These are phyloP conservation scores for Macrotyloma uniflorum DNA, from an alignment of 306 rosid genomes.

Conservation along the genomic window DNA sequence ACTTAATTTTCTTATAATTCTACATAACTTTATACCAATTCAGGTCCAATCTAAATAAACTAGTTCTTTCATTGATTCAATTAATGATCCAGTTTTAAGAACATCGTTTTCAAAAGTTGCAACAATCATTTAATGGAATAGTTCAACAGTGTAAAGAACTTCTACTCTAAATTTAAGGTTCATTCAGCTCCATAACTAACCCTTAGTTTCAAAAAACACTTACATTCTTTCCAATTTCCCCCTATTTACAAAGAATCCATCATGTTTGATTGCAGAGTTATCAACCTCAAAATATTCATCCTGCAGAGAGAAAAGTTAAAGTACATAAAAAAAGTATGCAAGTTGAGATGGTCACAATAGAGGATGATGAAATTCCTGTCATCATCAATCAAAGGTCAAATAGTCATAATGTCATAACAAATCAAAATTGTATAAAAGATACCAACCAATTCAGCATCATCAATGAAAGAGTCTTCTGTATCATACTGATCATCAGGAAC, in stretches of 20 bases:
- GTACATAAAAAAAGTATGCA: conserved; percentile 14
- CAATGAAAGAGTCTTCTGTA: conserved; percentile 97
- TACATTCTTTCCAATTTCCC: conserved; percentile 90
- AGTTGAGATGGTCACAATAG: conserved; percentile 14
- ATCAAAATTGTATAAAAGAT: conserved; percentile 30
- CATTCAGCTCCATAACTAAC: conserved; percentile 24
- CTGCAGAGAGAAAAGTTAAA: conserved; percentile 55
- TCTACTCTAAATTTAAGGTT: conserved; percentile 8
- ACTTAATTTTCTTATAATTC: background rate
- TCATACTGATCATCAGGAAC: conserved; percentile 96
- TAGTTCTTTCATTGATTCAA: background rate
- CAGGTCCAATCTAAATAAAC: background rate
- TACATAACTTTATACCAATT: background rate
- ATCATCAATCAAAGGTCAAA: conserved; percentile 32
- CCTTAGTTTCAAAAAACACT: conserved; percentile 41
- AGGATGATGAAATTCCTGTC: conserved; percentile 26
- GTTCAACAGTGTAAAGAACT: background rate
- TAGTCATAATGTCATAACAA: conserved; percentile 17
- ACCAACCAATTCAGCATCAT: conserved; percentile 95
- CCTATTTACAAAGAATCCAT: conserved; percentile 91
- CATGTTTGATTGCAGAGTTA: conserved; percentile 85
- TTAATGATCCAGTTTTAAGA: background rate
- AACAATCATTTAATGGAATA: background rate
- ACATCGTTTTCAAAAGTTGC: background rate
- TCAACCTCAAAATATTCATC: conserved; percentile 98